Conservation (phyloP, 345 rosid genomes). For the Brassica carinata region DNA sequence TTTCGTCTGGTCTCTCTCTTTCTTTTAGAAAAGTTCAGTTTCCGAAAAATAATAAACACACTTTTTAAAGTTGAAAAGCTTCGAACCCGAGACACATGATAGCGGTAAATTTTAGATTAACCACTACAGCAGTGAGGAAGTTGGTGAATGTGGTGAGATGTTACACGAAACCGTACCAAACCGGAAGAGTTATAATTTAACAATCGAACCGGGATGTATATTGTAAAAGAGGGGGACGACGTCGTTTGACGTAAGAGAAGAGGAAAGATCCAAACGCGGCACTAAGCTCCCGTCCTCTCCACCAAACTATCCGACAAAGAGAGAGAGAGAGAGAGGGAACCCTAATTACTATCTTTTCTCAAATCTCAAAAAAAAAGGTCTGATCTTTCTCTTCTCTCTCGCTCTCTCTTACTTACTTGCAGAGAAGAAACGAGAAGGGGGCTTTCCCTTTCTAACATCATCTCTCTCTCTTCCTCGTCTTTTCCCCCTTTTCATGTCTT, state of each 20-base stretch:
- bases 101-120: background rate
- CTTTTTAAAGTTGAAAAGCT: background rate
- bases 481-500: constrained; percentile 78
- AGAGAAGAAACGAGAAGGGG: constrained; percentile 50
- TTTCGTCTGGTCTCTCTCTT: background rate
- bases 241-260: constrained; percentile 24
- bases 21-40: background rate
- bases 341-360: constrained; percentile 31
- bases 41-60: background rate
- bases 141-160: background rate
- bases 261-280: constrained; percentile 40
- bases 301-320: constrained; percentile 36
- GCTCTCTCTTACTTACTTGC: constrained; percentile 29
- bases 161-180: background rate
- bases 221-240: constrained; percentile 12
- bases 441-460: constrained; percentile 50
- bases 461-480: constrained; percentile 46
- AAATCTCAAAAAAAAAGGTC: constrained; percentile 18
- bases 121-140: background rate
- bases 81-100: constrained; percentile 20
- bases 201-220: constrained; percentile 22
- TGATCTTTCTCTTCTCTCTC: constrained; percentile 1
- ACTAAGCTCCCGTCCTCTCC: constrained; percentile 39
- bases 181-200: background rate
- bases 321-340: constrained; percentile 23